Evolutionary conservation across 352 stramenopile genomes (phyloP), one percentile per base, ranked within the genome.

Genomic region (Globisporangium orthogonon): DNA sequence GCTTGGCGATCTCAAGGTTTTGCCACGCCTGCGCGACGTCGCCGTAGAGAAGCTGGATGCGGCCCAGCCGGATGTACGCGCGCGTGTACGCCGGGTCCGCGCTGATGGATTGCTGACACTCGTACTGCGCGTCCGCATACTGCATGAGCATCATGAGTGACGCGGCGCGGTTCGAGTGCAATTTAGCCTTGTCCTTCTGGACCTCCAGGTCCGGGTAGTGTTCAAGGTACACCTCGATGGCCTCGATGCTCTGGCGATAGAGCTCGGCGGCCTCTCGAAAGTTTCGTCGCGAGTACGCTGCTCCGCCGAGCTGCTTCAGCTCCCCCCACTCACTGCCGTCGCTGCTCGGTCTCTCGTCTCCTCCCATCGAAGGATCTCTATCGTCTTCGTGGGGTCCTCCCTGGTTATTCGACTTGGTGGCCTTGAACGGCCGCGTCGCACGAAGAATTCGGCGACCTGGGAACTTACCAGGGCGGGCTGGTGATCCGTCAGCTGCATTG

Each of bases 71-170:
- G 46, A 94, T 63, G 50, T 92, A 89, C 2, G 83, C 83, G 37
- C 77, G 70, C n/a, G 79, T 74, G 49, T 95, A 93, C 4, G 60
- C 65, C n/a, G 75, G 65, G 43, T 95, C 80, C 7, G 70, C 61
- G 13, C 78, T 74, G 28, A 95, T 87, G 30, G 83, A 85, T 17
- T 70, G 50, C 15, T 70, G 56, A 37, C 78, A 87, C 65, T 95
- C 85, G 0, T 75, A 78, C 54, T 87, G 71, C 14, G 83, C 85
- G 64, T 94, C 83, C 7, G 60, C 46, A 14, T 89, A 74, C 57
- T 88, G 76, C 66, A 79, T 71, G 14, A 91, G 31, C 85, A 92
- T 93, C 73, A 93, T 88, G 31, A 89, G 58, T 6, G 77, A 85
- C 14, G 85, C 85, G 3, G 83, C 80, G 41, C 83, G 72, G 56